phyloP scores from a whole-genome alignment of 805 yeast genomes.

The Starmerella geochares region DNA sequence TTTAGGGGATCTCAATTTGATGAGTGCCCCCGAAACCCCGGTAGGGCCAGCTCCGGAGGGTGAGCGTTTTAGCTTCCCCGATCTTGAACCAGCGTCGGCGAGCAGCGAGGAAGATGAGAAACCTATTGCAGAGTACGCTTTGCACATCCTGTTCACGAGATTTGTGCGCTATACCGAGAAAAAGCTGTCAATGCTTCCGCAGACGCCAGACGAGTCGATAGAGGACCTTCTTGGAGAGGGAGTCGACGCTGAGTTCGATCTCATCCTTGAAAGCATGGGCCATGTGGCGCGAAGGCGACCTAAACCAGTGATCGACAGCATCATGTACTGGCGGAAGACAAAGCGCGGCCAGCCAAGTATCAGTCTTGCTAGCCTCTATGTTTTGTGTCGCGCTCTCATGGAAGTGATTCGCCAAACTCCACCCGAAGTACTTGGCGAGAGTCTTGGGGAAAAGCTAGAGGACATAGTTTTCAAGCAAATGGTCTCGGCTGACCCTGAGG shows the following conservation, averaged over 20 bases:
- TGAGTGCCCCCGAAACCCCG: conserved; percentile 1
- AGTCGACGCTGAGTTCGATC: conserved; percentile 74
- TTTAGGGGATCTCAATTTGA: conserved; percentile 11
- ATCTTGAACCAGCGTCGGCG: background rate
- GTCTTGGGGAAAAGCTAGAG: conserved; percentile 71
- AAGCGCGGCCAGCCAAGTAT: conserved; percentile 72
- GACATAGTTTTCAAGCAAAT: conserved; percentile 88
- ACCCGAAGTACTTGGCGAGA: conserved; percentile 60
- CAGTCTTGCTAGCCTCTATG: conserved; percentile 74
- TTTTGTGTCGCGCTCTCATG: conserved; percentile 79
- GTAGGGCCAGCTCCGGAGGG: background rate
- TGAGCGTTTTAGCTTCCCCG: background rate
- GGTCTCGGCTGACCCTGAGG: conserved; percentile 71
- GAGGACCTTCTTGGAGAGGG: conserved; percentile 75
- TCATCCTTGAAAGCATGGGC: conserved; percentile 75
- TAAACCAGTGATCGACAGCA: conserved; percentile 91
- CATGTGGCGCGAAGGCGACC: conserved; percentile 84
- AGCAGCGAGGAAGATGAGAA: conserved; percentile 20
- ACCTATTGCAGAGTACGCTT: conserved; percentile 56
- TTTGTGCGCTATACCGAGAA: conserved; percentile 90
- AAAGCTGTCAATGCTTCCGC: conserved; percentile 62
- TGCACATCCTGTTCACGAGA: conserved; percentile 89
- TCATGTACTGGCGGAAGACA: conserved; percentile 95
- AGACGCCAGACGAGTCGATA: conserved; percentile 55
- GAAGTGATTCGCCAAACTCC: conserved; percentile 88